Conservation (phyloP, 345 rosid genomes). For the Ceriops zippeliana region DNA sequence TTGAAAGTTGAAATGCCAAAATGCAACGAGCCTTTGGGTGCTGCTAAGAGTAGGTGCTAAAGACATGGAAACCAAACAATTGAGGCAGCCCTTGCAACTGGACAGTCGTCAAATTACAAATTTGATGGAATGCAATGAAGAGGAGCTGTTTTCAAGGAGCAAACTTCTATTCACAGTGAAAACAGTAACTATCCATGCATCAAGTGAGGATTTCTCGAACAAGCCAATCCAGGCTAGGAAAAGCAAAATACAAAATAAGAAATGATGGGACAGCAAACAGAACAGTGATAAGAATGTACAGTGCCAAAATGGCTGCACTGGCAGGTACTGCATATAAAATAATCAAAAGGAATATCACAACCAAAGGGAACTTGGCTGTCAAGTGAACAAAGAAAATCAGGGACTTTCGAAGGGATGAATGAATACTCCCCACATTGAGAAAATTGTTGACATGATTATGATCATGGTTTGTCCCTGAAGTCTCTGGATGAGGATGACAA, state of each 20-base stretch:
- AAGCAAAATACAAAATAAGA: slow-evolving; percentile 83
- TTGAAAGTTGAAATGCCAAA: background rate
- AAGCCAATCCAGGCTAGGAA: slow-evolving; percentile 92
- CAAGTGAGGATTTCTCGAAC: slow-evolving; percentile 76
- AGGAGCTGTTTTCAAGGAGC: slow-evolving; percentile 14
- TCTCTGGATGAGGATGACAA: slow-evolving; percentile 30
- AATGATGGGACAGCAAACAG: slow-evolving; percentile 83
- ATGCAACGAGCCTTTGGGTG: slow-evolving; percentile 1
- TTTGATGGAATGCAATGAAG: slow-evolving; percentile 1
- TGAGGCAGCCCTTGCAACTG: slow-evolving; percentile 8
- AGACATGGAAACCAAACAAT: slow-evolving; percentile 10
- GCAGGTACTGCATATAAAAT: slow-evolving; percentile 84
- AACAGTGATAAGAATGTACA: slow-evolving; percentile 77
- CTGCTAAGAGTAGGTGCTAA: background rate
- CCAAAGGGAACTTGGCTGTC: slow-evolving; percentile 90
- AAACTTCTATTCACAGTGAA: slow-evolving; percentile 15
- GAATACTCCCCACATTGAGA: slow-evolving; percentile 39
- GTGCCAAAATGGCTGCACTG: slow-evolving; percentile 74
- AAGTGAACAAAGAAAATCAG: slow-evolving; percentile 70
- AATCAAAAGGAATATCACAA: slow-evolving; percentile 75
- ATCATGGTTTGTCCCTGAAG: slow-evolving; percentile 42
- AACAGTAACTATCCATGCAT: slow-evolving; percentile 8
- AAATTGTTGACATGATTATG: slow-evolving; percentile 21
- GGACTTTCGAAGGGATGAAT: slow-evolving; percentile 61
- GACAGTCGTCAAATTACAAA: slow-evolving; percentile 21